Evolutionary conservation across 148 eudicot genomes (phyloP).

Genomic region (Rhododendron griersonianum): DNA sequence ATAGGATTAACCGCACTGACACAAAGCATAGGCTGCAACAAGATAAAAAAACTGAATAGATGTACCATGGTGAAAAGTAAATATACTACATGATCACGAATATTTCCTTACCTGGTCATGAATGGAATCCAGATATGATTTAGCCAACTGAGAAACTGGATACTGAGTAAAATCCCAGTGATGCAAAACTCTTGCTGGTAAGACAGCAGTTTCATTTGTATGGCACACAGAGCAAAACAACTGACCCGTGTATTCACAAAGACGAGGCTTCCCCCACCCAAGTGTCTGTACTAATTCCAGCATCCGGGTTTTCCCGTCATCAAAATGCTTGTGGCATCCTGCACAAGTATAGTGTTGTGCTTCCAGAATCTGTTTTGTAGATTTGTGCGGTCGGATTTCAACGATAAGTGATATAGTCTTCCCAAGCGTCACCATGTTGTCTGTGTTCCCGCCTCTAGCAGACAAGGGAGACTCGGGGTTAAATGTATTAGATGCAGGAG

Average conservation of each 20-base stretch:
- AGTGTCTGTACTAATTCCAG: conserved; percentile 63
- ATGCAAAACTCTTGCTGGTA: conserved; percentile 94
- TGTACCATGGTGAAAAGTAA: not conserved
- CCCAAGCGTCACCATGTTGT: conserved; percentile 44
- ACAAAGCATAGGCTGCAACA: conserved; percentile 97
- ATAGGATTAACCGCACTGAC: conserved; percentile 90
- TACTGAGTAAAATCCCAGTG: conserved; percentile 85
- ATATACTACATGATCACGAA: not conserved
- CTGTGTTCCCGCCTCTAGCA: conserved; percentile 18
- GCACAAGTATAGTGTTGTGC: conserved; percentile 82
- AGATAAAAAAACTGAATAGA: conserved; percentile 7
- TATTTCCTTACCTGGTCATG: conserved; percentile 53
- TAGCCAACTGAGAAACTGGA: conserved; percentile 90
- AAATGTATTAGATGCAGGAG: conserved; percentile 37
- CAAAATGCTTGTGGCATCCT: conserved; percentile 81
- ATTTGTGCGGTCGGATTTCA: conserved; percentile 55
- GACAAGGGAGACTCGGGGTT: conserved; percentile 24
- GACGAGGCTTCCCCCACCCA: conserved; percentile 95
- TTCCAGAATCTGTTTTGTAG: conserved; percentile 71
- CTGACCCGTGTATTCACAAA: conserved; percentile 93
- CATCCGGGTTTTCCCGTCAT: conserved; percentile 71
- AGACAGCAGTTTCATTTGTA: conserved; percentile 71
- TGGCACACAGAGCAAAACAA: conserved; percentile 89
- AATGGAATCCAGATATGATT: conserved; percentile 82
- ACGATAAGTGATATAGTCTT: conserved; percentile 76